Evolutionary conservation across 2,329 filamentous ascomycete species (phyloP), one percentile per base, ranked within the genome.

Genomic region (Colletotrichum tabaci): DNA sequence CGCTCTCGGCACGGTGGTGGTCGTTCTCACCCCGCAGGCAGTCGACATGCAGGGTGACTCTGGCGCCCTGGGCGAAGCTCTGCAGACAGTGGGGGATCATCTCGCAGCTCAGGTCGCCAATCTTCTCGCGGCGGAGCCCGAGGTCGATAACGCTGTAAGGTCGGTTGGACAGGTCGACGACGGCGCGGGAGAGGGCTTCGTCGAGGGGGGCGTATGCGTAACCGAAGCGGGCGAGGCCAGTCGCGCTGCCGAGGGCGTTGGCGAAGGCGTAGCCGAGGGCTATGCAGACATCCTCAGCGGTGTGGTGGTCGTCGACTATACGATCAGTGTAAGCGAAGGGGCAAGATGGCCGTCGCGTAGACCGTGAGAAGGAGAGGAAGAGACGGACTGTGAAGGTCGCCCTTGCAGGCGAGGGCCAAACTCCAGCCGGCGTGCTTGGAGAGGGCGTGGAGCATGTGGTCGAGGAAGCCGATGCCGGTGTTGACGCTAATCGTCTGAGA

Each of bases 391-490:
- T 97, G 93, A 64, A 98, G 85, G 84, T 99, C 96, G 66, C 96
- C 96, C 81, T 92, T 89, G 83, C 94, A 97, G 74, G 90, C 87
- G 68, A 99, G 86, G 42, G 91, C 91, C 77, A 99, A 84, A 85
- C 93, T 96, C 96, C 96, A 98, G 74, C 96, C 96, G 7, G 93
- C 91, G 84, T 99, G 96, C 84, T 99, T 98, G 61, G 96, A 94
- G 66, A 98, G 88, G 7, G 96, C 96, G 83, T 99, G 96, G 61
- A 98, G 89, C 96, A 99, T 98, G 87, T 99, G 96, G 85, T 99
- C 96, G 67, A 99, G 88, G 84, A 99, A 99, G 71, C 96, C 96
- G 82, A 99, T 97, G 75, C 96, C 96, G 0, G 96, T 98, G 87
- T 94, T 92, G 75, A 98, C 88, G 79, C 90, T 90, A 80, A 98